Evolutionary conservation across 2,329 filamentous ascomycete genomes (phyloP).

Genomic region (Apiospora pterosperma): DNA sequence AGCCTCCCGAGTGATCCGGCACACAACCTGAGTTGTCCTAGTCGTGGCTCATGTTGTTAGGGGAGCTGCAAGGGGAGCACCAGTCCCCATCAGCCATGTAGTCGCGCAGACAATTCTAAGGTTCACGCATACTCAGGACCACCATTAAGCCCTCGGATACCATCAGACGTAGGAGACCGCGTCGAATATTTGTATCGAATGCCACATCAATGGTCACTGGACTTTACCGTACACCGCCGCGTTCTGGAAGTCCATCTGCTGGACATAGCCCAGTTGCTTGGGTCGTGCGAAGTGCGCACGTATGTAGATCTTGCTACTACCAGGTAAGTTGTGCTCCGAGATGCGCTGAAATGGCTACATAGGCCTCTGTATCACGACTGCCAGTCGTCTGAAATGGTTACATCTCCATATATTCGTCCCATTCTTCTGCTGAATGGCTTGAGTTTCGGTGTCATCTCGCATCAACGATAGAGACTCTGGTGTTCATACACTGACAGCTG

Average conservation of each 20-base stretch:
- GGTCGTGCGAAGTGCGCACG: neutral
- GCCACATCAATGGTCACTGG: neutral
- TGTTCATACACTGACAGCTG: neutral
- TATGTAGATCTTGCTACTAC: neutral
- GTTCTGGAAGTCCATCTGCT: neutral
- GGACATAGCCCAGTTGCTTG: neutral
- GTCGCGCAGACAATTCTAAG: neutral
- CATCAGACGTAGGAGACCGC: neutral
- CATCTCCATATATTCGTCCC: neutral
- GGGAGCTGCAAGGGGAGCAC: neutral
- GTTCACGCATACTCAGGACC: neutral
- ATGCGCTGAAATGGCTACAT: neutral
- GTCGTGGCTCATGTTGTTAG: neutral
- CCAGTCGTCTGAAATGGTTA: neutral
- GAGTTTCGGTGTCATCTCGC: neutral
- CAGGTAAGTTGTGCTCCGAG: neutral
- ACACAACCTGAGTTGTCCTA: neutral
- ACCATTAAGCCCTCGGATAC: neutral
- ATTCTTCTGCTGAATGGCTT: neutral
- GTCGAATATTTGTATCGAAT: neutral
- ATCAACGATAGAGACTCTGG: neutral
- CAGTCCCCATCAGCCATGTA: neutral
- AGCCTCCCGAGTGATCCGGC: neutral
- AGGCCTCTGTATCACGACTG: neutral
- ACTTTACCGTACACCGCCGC: neutral